These are phyloP conservation scores for Metschnikowia kunwiensis DNA, from an alignment of 805 yeast genomes.

Conservation along the genomic window DNA sequence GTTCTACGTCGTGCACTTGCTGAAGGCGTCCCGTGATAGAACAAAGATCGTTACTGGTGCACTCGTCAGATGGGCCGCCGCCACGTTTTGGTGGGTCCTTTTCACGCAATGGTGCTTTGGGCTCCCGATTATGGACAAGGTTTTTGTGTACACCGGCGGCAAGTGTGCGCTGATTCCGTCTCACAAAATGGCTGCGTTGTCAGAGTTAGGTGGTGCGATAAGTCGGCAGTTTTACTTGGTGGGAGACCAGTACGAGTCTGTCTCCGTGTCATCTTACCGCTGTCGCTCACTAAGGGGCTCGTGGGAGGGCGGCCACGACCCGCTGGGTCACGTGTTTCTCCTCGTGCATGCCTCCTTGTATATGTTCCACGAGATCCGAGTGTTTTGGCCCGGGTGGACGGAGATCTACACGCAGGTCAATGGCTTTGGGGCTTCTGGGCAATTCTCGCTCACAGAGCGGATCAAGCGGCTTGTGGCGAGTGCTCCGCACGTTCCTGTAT, in stretches of 20 bases:
- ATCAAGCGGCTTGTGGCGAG: background rate
- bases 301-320: constrained; percentile 92
- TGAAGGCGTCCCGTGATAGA: background rate
- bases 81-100: constrained; percentile 78
- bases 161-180: constrained; percentile 44
- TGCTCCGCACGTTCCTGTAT: constrained; percentile 25
- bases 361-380: constrained; percentile 61
- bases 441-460: background rate
- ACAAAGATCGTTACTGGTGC: constrained; percentile 17
- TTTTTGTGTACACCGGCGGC: constrained; percentile 83
- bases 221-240: constrained; percentile 6
- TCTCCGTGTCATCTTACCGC: constrained; percentile 28
- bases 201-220: background rate
- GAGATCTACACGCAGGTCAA: background rate
- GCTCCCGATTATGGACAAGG: constrained; percentile 81
- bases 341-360: constrained; percentile 64
- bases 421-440: background rate
- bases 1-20: constrained; percentile 24
- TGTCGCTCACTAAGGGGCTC: constrained; percentile 48
- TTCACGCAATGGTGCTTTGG: constrained; percentile 90
- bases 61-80: constrained; percentile 44
- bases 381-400: constrained; percentile 31
- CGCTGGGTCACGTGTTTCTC: constrained; percentile 89
- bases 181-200: constrained; percentile 6
- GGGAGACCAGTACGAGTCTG: constrained; percentile 18